Evolutionary conservation across 2,329 filamentous ascomycete species (phyloP).

Genomic region (Alternaria infectoria): DNA sequence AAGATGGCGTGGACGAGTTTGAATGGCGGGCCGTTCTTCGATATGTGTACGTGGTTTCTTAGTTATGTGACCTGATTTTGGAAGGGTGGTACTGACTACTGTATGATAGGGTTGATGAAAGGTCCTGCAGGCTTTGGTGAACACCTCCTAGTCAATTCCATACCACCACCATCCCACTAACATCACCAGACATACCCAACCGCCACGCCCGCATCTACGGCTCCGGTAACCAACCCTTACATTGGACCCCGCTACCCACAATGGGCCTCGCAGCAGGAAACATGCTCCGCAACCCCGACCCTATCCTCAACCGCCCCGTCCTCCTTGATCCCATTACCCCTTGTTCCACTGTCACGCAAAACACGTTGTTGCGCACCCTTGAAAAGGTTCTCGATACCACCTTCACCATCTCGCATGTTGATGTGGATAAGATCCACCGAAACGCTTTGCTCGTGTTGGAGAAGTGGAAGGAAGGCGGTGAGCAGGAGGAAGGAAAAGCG

Average conservation of each 20-base stretch:
- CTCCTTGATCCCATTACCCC: constrained; percentile 34
- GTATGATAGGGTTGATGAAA: constrained; percentile 41
- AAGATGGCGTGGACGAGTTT: constrained; percentile 40
- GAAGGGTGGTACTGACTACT: not conserved
- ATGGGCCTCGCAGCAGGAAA: constrained; percentile 36
- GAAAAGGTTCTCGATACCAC: constrained; percentile 25
- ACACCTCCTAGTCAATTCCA: not conserved
- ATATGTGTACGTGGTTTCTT: constrained; percentile 41
- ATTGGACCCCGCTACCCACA: constrained; percentile 40
- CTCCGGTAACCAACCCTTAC: constrained; percentile 33
- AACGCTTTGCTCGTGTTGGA: constrained; percentile 36
- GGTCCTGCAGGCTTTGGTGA: constrained; percentile 42
- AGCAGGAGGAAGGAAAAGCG: not conserved
- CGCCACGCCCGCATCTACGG: constrained; percentile 44
- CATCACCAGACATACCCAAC: constrained; percentile 24
- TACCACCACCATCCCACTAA: not conserved
- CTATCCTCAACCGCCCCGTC: constrained; percentile 35
- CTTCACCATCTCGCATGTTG: constrained; percentile 34
- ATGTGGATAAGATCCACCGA: constrained; percentile 38
- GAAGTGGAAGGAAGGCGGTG: constrained; percentile 22
- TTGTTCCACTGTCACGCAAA: constrained; percentile 29
- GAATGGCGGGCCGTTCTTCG: constrained; percentile 47
- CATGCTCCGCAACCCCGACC: constrained; percentile 37
- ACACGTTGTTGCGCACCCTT: constrained; percentile 30
- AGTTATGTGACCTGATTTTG: not conserved